Evolutionary conservation across 1,139 yeast species (phyloP), one percentile per base, ranked within the genome.

Genomic region (Candida sp.): DNA sequence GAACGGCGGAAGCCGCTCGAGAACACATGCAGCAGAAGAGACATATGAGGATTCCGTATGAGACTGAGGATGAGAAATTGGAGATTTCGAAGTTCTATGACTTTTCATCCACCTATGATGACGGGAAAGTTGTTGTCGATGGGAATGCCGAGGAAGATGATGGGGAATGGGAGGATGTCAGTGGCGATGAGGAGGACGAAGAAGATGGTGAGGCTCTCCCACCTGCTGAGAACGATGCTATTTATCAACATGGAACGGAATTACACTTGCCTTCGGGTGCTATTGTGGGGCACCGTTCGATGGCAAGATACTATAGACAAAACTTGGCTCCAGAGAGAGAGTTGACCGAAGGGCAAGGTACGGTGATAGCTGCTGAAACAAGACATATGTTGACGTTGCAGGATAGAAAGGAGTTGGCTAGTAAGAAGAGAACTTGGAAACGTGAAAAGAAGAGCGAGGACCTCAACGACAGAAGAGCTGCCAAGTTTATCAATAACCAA

Each of bases 11-110:
- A 63, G 90, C 97, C 52, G 94, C 90, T 6, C 85, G 98, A 58
- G 96, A 92, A 42, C 99, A 94, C 67, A 88, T 93, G 91, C 64
- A 78, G 6, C 80, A 88, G 23, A 94, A 94, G 69, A 84, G 92
- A 55, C 99, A 94, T 67, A 88, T 93, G 75, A 83, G 84, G 66
- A 81, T 94, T 51, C 98, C 99, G 0, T 96, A 90, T 68, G 98
- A 94, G 61, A 71, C 84, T 0, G 89, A 85, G 54, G 88, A 88
- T 52, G 96, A 94, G 64, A 88, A 87, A 66, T 80, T 87, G 50
- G 91, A 88, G 63, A 78, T 93, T 41, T 84, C 96, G 0, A 89
- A 87, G 48, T 94, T 87, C 63, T 94, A 94, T 65, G 98, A 94
- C 68, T 94, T 92, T 70, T 77, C 87, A 3, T 79, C 90, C 1